Conservation (phyloP, 2,329 filamentous ascomycete species). For the Periconia digitata region DNA sequence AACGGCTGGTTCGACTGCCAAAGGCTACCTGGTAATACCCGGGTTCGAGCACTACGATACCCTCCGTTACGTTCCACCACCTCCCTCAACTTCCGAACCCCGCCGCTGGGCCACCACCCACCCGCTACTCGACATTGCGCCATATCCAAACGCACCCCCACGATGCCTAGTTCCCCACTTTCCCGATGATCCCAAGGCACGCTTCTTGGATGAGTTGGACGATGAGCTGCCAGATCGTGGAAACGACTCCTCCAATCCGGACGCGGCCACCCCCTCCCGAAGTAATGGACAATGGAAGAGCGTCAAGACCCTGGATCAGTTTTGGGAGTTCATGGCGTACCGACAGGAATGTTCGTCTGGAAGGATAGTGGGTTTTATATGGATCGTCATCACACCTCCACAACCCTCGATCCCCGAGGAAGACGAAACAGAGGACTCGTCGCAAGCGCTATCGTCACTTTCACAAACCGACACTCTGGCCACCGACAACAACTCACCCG, state of each 20-base stretch:
- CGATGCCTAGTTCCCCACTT: constrained; percentile 86
- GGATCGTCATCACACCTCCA: constrained; percentile 78
- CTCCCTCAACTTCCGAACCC: constrained; percentile 40
- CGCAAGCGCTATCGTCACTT: constrained; percentile 21
- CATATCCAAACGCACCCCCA: constrained; percentile 68
- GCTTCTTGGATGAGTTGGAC: constrained; percentile 86
- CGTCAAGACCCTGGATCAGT: constrained; percentile 80
- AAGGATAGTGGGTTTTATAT: constrained; percentile 88
- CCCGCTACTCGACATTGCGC: constrained; percentile 72
- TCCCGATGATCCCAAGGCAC: constrained; percentile 91
- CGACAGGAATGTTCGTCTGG: constrained; percentile 94
- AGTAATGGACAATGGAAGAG: constrained; percentile 77
- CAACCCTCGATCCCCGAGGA: constrained; percentile 38
- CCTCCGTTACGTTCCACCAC: constrained; percentile 71
- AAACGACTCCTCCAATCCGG: constrained; percentile 33
- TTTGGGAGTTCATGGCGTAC: constrained; percentile 99
- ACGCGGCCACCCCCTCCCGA: constrained; percentile 47
- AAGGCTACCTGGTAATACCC: constrained; percentile 83
- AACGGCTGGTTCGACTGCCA: constrained; percentile 48
- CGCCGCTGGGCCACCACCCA: constrained; percentile 62
- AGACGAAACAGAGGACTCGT: constrained; percentile 30
- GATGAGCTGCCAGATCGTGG: constrained; percentile 68
- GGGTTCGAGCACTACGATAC: constrained; percentile 83
- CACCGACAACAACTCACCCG: constrained; percentile 1
- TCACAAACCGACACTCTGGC: constrained; percentile 21